Base-by-base conservation (phyloP, 2,329 filamentous ascomycete species). In the Ceratocystis smalleyi region DNA sequence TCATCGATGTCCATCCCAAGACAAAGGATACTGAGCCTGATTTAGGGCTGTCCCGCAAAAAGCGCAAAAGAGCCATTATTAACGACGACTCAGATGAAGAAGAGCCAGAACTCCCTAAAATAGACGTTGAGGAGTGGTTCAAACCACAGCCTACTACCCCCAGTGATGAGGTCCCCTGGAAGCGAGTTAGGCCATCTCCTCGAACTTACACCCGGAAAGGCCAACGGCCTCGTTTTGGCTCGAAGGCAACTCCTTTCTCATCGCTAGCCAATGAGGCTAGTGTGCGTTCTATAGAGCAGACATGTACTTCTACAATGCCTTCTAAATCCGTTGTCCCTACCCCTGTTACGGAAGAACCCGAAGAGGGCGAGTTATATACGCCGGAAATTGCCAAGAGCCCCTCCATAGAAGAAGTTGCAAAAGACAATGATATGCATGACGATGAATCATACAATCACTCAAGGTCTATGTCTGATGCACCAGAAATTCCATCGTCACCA, bases 181-280 rank as follows among this genome's bases (percentile, higher is more conserved):
- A 64, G 43, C 30, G 45, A 7, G 22, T 47, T 27, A 60, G 43
- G 17, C 43, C 63, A n/a, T 51, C 45, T 10, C 57, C 63, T 19
- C 45, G 60, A 54, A 64, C 63, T 10, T 64, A 64, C 32, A 61
- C 45, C 17, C 32, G 49, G 19, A 64, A 64, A 17, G 57, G 51
- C 22, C 51, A 61, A 10, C 63, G 24, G 12, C 24, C 47, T 40
- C 43, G 43, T 19, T 19, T 30, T 51, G 43, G 27, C 24, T 22
- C 12, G 54, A 43, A 27, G n/a, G 24, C 43, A 10, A 40, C 30
- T n/a, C 45, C 43, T 62, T 40, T 43, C 60, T 67, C 61, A 17
- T 67, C 55, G 30, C 63, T 24, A 12, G 51, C 22, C n/a, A n/a
- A 63, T 27, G 45, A 63, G 19, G 40, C 62, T 5, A 55, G 30